Percentiles rank a stretch among this genome's conserved stretches.
Evolutionary conservation across 2,329 filamentous ascomycete genomes (phyloP).

Genomic region (Teratosphaeriaceae sp.): DNA sequence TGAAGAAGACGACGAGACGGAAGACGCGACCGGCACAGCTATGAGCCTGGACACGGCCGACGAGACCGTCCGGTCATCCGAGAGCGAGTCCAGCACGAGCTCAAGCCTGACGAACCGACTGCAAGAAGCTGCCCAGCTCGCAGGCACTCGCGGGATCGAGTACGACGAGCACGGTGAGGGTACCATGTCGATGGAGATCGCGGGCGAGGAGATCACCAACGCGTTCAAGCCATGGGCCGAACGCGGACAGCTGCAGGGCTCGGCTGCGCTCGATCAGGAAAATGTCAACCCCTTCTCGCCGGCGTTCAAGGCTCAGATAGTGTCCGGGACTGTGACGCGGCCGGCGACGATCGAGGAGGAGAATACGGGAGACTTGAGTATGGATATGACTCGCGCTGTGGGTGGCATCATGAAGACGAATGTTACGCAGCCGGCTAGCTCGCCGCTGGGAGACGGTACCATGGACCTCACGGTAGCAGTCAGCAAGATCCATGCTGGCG

Average conservation of each 20-base stretch:
- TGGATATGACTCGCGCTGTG: slow-evolving; percentile 84
- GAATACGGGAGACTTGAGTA: slow-evolving; percentile 65
- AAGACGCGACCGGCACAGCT: slow-evolving; percentile 67
- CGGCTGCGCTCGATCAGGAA: slow-evolving; percentile 39
- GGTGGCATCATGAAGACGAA: slow-evolving; percentile 69
- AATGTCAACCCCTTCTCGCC: slow-evolving; percentile 45
- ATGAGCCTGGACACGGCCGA: slow-evolving; percentile 67
- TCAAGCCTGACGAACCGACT: slow-evolving; percentile 65
- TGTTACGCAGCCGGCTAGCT: slow-evolving; percentile 18
- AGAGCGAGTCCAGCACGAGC: slow-evolving; percentile 47
- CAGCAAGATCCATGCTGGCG: slow-evolving; percentile 41
- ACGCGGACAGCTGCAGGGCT: slow-evolving; percentile 33
- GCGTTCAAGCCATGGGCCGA: slow-evolving; percentile 68
- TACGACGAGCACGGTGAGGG: slow-evolving; percentile 46
- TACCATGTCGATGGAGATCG: slow-evolving; percentile 47
- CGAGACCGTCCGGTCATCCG: slow-evolving; percentile 33
- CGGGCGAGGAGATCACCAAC: slow-evolving; percentile 64
- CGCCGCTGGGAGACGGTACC: slow-evolving; percentile 20
- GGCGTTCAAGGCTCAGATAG: slow-evolving; percentile 31
- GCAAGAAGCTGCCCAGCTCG: slow-evolving; percentile 53
- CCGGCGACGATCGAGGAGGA: slow-evolving; percentile 29
- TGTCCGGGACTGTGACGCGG: slow-evolving; percentile 10
- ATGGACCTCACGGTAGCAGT: slow-evolving; percentile 53
- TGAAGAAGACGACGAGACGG: slow-evolving; percentile 43
- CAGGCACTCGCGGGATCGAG: slow-evolving; percentile 64